Conservation (phyloP, 169 alveolate species). For the Plasmodium gallinaceum region DNA sequence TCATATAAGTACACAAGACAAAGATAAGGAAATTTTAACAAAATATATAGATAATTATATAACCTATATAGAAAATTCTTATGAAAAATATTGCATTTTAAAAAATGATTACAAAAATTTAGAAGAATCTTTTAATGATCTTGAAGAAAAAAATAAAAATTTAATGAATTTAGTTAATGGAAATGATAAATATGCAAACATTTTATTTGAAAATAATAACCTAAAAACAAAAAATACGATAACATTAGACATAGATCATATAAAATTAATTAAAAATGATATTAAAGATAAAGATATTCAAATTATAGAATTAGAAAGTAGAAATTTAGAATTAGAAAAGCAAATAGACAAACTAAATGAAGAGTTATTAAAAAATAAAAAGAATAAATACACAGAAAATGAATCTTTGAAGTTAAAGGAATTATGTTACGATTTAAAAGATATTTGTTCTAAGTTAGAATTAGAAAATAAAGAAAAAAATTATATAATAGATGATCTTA, state of each 20-base stretch:
- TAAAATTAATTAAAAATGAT: constrained; percentile 66
- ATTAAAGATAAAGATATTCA: constrained; percentile 69
- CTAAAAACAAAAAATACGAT: constrained; percentile 15
- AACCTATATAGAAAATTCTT: constrained; percentile 73
- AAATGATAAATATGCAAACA: not conserved
- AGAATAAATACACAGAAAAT: constrained; percentile 23
- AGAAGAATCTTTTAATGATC: constrained; percentile 51
- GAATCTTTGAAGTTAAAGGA: constrained; percentile 64
- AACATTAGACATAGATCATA: constrained; percentile 31
- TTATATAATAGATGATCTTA: constrained; percentile 66
- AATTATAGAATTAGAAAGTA: constrained; percentile 73
- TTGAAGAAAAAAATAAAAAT: constrained; percentile 67
- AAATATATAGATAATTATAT: constrained; percentile 73
- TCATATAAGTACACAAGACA: constrained; percentile 62
- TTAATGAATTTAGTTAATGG: constrained; percentile 47
- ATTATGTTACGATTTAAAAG: constrained; percentile 76
- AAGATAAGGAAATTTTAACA: constrained; percentile 74
- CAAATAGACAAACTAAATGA: constrained; percentile 59
- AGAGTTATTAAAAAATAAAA: constrained; percentile 29
- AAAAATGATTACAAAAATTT: constrained; percentile 65
- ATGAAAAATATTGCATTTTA: constrained; percentile 54
- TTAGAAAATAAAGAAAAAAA: constrained; percentile 69
- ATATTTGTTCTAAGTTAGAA: constrained; percentile 72
- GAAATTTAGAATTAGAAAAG: constrained; percentile 61
- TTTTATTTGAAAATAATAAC: not conserved